Conservation (phyloP, 1,284 basidiomycete genomes). For the Pulchroboletus neoregius region DNA sequence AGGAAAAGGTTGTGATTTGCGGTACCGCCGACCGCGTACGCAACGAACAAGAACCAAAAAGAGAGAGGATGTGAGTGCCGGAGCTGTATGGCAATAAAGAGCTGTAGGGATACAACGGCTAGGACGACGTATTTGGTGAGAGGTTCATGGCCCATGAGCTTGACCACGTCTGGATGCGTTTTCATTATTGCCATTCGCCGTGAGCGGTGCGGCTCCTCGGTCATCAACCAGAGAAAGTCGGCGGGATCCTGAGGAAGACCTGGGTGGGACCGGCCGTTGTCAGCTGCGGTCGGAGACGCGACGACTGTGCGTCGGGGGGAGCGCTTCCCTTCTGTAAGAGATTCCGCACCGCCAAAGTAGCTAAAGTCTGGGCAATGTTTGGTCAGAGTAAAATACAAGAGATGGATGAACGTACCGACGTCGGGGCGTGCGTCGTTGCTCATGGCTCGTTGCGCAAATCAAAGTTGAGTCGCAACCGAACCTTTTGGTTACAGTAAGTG, state of each 20-base stretch:
- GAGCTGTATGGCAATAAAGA: constrained; percentile 63
- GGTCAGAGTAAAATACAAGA: too few relatives aligned
- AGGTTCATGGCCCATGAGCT: constrained; percentile 93
- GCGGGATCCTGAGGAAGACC: constrained; percentile 64
- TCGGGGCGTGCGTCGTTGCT: not conserved
- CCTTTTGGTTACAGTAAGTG: too few relatives aligned
- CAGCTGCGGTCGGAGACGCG: constrained; percentile 36
- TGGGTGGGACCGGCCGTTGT: constrained; percentile 42
- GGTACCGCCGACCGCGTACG: constrained; percentile 90
- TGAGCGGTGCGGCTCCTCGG: constrained; percentile 93
- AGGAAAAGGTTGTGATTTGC: constrained; percentile 97
- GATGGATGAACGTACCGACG: constrained; percentile 14
- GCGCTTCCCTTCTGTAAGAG: constrained; percentile 52
- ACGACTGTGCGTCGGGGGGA: constrained; percentile 58
- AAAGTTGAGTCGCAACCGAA: not conserved
- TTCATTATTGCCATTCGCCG: constrained; percentile 89
- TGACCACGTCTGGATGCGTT: constrained; percentile 90
- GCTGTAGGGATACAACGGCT: constrained; percentile 74
- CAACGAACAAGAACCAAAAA: constrained; percentile 68
- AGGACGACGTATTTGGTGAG: constrained; percentile 87
- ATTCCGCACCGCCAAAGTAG: constrained; percentile 76
- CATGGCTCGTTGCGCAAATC: constrained; percentile 11
- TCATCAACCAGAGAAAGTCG: constrained; percentile 94
- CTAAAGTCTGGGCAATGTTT: constrained; percentile 54
- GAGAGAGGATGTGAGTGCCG: constrained; percentile 68